Conservation (phyloP, 495 filamentous ascomycete genomes). For the Penicillium lagena region DNA sequence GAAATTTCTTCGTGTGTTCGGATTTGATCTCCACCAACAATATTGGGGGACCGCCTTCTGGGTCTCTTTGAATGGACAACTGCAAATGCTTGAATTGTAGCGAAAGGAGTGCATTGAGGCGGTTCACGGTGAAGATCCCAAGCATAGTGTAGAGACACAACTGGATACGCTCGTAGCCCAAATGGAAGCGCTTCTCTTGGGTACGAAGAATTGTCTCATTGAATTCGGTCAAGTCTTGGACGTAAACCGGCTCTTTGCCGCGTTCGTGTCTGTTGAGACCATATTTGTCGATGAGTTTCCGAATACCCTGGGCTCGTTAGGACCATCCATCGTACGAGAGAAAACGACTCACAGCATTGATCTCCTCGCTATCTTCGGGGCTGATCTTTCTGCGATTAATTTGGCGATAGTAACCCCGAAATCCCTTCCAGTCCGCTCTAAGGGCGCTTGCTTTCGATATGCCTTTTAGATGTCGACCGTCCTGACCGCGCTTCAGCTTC, state of each 20-base stretch:
- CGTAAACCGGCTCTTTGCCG: conserved; percentile 14
- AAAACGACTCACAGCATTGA: conserved; percentile 12
- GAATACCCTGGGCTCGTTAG: conserved; percentile 6
- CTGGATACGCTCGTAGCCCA: conserved; percentile 16
- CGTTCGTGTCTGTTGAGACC: conserved; percentile 9
- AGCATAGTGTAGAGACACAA: conserved; percentile 15
- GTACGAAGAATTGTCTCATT: conserved; percentile 16
- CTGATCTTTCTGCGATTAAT: conserved; percentile 11
- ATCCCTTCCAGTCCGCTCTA: conserved; percentile 13
- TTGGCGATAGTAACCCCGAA: conserved; percentile 16
- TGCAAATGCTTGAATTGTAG: conserved; percentile 17
- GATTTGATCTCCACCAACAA: conserved; percentile 14
- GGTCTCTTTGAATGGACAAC: conserved; percentile 15
- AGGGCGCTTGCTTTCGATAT: conserved; percentile 12
- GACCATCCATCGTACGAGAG: neutral
- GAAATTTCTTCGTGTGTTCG: conserved; percentile 12
- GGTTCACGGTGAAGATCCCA: conserved; percentile 14
- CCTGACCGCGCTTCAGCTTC: conserved; percentile 7
- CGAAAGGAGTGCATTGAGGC: conserved; percentile 9
- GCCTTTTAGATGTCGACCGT: conserved; percentile 8
- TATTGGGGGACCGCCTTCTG: conserved; percentile 12
- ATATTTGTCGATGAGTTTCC: conserved; percentile 13
- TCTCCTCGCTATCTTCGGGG: conserved; percentile 16
- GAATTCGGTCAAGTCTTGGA: conserved; percentile 18
- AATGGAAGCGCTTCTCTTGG: conserved; percentile 15